Evolutionary conservation across 2,329 filamentous ascomycete species (phyloP).

Genomic region (Fusarium transvaalense): DNA sequence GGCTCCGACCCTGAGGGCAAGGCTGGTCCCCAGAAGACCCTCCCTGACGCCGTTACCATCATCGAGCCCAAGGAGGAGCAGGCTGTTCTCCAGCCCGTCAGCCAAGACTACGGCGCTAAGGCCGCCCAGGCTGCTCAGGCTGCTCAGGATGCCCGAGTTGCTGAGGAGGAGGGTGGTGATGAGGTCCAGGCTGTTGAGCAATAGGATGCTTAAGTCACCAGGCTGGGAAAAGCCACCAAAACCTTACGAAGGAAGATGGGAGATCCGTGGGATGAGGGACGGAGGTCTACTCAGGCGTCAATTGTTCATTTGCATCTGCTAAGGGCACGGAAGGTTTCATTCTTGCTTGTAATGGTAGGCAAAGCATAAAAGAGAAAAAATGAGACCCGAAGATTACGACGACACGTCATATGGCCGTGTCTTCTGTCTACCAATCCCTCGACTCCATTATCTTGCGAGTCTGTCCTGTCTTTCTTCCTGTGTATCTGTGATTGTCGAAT

Average conservation of each 20-base stretch:
- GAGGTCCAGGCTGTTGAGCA: constrained; percentile 63
- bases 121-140: constrained; percentile 72
- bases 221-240: constrained; percentile 44
- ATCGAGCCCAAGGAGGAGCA: constrained; percentile 99
- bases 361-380: constrained; percentile 53
- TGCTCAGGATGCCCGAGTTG: constrained; percentile 70
- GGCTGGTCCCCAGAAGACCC: constrained; percentile 95
- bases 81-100: constrained; percentile 92
- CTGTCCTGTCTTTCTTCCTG: not conserved
- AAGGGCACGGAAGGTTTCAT: constrained; percentile 56
- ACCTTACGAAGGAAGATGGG: constrained; percentile 44
- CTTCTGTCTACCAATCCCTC: constrained; percentile 43
- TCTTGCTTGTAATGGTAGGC: constrained; percentile 56
- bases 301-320: constrained; percentile 59
- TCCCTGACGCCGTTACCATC: constrained; percentile 98
- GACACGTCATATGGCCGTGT: constrained; percentile 44
- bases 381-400: constrained; percentile 53
- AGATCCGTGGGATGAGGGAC: constrained; percentile 49
- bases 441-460: constrained; percentile 2
- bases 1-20: constrained; percentile 99
- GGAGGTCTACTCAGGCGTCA: constrained; percentile 57
- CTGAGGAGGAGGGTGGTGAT: constrained; percentile 70
- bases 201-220: constrained; percentile 50
- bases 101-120: constrained; percentile 99
- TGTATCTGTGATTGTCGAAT: not conserved